Evolutionary conservation across 139 green algal species (phyloP), one percentile per base, ranked within the genome.

Genomic region (Ettlia oleoabundans): DNA sequence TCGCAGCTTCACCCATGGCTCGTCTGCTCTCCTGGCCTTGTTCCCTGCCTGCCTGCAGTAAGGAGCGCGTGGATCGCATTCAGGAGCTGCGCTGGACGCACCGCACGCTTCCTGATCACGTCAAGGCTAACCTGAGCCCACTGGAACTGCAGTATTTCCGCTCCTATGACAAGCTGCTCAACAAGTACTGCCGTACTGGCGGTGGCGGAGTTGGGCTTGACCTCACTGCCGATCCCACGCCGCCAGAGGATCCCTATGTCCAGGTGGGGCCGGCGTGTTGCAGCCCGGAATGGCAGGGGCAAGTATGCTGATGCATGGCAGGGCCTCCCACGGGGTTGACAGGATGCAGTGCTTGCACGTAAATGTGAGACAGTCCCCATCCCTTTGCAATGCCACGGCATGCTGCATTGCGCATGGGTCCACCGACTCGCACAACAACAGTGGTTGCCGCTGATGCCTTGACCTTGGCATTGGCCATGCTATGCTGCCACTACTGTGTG

Each of bases 241-340:
- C 89, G 6, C 89, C 89, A 0, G 85, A 92, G 33, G 89, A 90
- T 66, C 89, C 89, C 3, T 86, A 80, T 55, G 81, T 93, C 6
- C 78, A 92, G 65, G 75, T 81, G 75, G 37, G n/a, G n/a, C n/a
- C n/a, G n/a, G 28, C 40, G 62, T 38, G 35, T 51, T 8, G 35
- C n/a, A 30, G 33, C 8, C 33, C 4, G 3, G 9, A 47, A 19
- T 47, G 33, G n/a, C 28, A 40, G 63, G n/a, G 5, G 13, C 62
- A 38, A 22, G 30, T 30, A 33, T 71, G 64, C 61, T 15, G 3
- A n/a, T 67, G 61, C 61, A 38, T 15, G 28, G 61, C 61, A 30
- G n/a, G n/a, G n/a, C n/a, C n/a, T n/a, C n/a, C n/a, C n/a, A n/a
- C n/a, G n/a, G n/a, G n/a, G n/a, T n/a, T n/a, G n/a, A n/a, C n/a